Evolutionary conservation across 1,284 basidiomycete genomes (phyloP).

Genomic region (Salmacisia buchloeana): DNA sequence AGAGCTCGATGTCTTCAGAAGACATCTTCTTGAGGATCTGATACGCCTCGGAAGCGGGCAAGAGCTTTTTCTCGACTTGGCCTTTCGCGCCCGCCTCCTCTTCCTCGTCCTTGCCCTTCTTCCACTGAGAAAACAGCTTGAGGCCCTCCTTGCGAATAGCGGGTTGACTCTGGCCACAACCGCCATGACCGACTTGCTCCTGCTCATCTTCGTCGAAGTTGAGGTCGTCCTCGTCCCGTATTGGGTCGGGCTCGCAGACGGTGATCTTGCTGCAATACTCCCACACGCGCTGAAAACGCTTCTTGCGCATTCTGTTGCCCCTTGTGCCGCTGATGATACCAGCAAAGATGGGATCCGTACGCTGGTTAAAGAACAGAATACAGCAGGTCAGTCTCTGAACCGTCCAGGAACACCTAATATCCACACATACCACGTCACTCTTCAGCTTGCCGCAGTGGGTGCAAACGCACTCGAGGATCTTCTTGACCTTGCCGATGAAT

Average conservation of each 20-base stretch:
- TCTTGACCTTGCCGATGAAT: slow-evolving; percentile 98
- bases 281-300: slow-evolving; percentile 47
- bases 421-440: slow-evolving; percentile 61
- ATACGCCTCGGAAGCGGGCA: slow-evolving; percentile 82
- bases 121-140: slow-evolving; percentile 94
- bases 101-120: slow-evolving; percentile 77
- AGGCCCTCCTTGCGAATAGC: slow-evolving; percentile 87
- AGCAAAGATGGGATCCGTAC: slow-evolving; percentile 45
- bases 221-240: slow-evolving; percentile 46
- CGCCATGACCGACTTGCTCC: slow-evolving; percentile 68
- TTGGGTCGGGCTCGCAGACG: slow-evolving; percentile 63
- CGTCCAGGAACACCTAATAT: no score
- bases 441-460: slow-evolving; percentile 97
- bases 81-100: slow-evolving; percentile 59
- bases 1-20: slow-evolving; percentile 82
- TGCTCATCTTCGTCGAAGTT: slow-evolving; percentile 32
- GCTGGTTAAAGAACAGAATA: neutral
- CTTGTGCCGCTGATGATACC: slow-evolving; percentile 39
- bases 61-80: slow-evolving; percentile 82
- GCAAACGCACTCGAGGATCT: slow-evolving; percentile 98
- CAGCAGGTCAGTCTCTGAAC: neutral
- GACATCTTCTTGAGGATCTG: slow-evolving; percentile 58
- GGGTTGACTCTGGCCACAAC: slow-evolving; percentile 90
- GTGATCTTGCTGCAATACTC: slow-evolving; percentile 48
- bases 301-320: slow-evolving; percentile 30